A percentile compares a stretch with the other conserved stretches of the same genome.
Conservation (phyloP, 495 filamentous ascomycete species). For the Xylaria curta region DNA sequence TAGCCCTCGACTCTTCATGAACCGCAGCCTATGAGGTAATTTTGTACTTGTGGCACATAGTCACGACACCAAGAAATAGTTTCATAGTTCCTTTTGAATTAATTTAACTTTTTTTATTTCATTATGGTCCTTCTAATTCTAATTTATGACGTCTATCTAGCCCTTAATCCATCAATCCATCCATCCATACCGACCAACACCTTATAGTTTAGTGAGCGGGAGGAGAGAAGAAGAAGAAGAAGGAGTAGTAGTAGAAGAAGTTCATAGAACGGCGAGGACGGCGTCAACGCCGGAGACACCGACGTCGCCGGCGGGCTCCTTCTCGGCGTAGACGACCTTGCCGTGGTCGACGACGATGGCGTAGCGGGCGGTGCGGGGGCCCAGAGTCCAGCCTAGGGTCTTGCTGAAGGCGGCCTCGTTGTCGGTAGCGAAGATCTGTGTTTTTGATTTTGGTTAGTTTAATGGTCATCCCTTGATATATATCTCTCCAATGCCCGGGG, state of each 20-base stretch:
- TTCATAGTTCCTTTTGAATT: background rate
- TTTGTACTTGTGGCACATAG: background rate
- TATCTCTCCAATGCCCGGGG: too few species aligned
- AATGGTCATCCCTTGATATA: too few species aligned
- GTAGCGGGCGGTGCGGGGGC: conserved; percentile 78
- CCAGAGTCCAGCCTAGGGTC: conserved; percentile 80
- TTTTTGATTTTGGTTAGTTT: conserved; percentile 3
- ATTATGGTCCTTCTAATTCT: background rate
- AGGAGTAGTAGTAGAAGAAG: background rate
- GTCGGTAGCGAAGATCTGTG: conserved; percentile 86
- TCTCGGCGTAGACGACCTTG: conserved; percentile 86
- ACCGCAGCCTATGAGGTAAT: background rate
- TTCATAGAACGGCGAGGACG: conserved; percentile 70
- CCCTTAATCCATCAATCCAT: background rate
- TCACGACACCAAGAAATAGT: background rate
- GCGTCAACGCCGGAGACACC: conserved; percentile 76
- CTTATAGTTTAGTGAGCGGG: background rate
- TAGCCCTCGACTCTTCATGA: background rate
- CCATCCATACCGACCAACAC: background rate
- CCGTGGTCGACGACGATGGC: conserved; percentile 90
- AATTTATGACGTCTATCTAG: background rate
- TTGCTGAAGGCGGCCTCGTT: conserved; percentile 77
- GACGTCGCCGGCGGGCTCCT: conserved; percentile 74
- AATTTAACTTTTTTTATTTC: background rate
- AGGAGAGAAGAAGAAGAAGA: too few species aligned